Percentiles rank a stretch among this genome's conserved stretches.
phyloP scores from a whole-genome alignment of 1,284 basidiomycete genomes.

The Trametes pubescens region DNA sequence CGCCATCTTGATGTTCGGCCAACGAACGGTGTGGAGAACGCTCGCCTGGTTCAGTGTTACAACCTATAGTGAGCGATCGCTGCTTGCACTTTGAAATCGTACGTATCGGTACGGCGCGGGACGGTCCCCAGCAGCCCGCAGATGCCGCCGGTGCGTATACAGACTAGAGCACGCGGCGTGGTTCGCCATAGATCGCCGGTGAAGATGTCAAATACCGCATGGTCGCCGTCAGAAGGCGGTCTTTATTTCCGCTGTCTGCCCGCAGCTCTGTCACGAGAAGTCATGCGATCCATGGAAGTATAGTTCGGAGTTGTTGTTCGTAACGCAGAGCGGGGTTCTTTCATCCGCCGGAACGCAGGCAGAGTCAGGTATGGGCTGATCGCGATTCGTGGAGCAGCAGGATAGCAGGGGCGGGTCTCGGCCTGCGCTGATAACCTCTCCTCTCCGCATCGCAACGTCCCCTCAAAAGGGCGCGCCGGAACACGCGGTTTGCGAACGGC shows the following conservation, averaged over 20 bases:
- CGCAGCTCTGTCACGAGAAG: background rate
- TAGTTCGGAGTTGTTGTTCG: background rate
- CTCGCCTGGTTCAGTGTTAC: background rate
- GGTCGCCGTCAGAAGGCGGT: background rate
- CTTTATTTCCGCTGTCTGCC: background rate
- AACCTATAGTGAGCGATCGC: too few species aligned
- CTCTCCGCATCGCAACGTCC: background rate
- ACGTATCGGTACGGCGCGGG: background rate
- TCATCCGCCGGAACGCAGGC: background rate
- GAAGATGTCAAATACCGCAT: background rate
- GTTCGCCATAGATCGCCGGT: background rate
- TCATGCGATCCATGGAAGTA: background rate
- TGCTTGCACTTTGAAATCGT: too few species aligned
- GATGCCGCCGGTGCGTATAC: background rate
- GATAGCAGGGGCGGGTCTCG: background rate
- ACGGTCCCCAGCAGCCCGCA: background rate
- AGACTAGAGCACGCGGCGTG: background rate
- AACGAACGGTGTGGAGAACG: too few species aligned
- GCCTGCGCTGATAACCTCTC: background rate
- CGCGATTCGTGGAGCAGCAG: background rate
- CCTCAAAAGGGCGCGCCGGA: background rate
- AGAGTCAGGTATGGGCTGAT: background rate
- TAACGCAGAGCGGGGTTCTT: background rate
- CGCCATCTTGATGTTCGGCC: too few species aligned
- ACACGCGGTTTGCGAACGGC: background rate